Base-by-base conservation (phyloP, 306 rosid genomes). In the Oemleria cerasiformis region DNA sequence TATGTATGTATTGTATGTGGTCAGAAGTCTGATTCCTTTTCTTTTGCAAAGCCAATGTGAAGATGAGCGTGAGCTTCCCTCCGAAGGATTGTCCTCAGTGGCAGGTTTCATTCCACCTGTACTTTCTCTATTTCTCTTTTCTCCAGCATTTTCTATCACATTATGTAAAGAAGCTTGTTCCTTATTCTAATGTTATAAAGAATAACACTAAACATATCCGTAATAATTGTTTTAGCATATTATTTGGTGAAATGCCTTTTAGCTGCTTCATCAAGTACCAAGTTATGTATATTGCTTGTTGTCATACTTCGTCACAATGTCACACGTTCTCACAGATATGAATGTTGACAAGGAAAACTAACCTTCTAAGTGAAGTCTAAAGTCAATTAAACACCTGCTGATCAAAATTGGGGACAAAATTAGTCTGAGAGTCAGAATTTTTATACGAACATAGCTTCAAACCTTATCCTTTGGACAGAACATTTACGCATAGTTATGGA, bases 21-120 rank as follows among this genome's bases (percentile, higher is more conserved):
- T 78, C 66, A 72, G 69, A 65, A 61, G 45, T 80, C 80, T 76
- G 77, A 72, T 82, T 74, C 63, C 12, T 63, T 81, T 71, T 30
- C 75, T 79, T 75, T 49, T 65, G 23, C 76, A 50, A 83, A 93
- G 94, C 81, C 89, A 82, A 70, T 85, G 67, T 75, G 94, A 87
- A 64, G 89, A 75, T 73, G 92, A 81, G 56, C 81, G 76, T 3
- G 90, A 81, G 76, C 76, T 75, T 79, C 65, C 77, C 36, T 74
- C 83, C 0, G 83, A 84, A 13, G 85, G 81, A 67, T 71, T 73
- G 66, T 80, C 93, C 67, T 74, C 93, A 3, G 87, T 93, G 8
- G 71, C 97, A 87, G 98, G 98, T 93, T 83, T 78, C 82, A 72
- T 81, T 56, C 70, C 79, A 36, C 48, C 71, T 45, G 9, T 72